Base-by-base conservation (phyloP, 495 filamentous ascomycete species). In the Hyphodiscus hymeniophilus region DNA sequence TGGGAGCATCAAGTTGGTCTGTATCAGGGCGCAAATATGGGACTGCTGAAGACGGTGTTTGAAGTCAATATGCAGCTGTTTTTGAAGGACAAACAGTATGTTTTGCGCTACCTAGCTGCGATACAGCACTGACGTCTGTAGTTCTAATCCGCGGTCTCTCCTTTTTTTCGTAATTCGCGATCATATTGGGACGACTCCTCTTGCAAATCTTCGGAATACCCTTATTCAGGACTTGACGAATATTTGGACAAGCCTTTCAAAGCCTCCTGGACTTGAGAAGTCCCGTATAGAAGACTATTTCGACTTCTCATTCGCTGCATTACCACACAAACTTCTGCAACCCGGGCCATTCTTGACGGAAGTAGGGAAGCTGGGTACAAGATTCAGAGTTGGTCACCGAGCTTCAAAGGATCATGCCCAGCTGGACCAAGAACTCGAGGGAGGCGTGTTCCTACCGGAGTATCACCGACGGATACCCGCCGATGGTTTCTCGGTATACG, bases 1-100 rank as follows among this genome's bases (percentile, higher is more conserved):
- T 98, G 92, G 92, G 92, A 98, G 67, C 90, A 95, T 65, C 92
- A 98, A 66, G 92, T 98, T 41, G 92, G 92, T 17, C 66, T 98
- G 60, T 98, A 98, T 60, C 92, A 98, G 67, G 92, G 92, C 43
- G 92, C 92, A 49, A 98, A 98, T 65, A 98, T 98, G 92, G 92
- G 92, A 2, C 63, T 98, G 51, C 65, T 98, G 50, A 98, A 98
- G 72, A 97, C 94, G 10, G 92, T 98, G 5, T 98, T 98, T 59
- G 92, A 98, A 68, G 92, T 98, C 59, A 97, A 98, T 63, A 61
- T 98, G 58, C 92, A 96, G 66, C 69, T 98, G 18, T 98, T 98
- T 62, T 64, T 96, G 39, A 98, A 95, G 68, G 88, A 95, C 59
- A 86, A 76, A 55, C 87, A 86, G 87, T 94, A 74, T 52, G 80